Evolutionary conservation across 2,329 filamentous ascomycete species (phyloP).

Genomic region (Fusarium liriodendri): DNA sequence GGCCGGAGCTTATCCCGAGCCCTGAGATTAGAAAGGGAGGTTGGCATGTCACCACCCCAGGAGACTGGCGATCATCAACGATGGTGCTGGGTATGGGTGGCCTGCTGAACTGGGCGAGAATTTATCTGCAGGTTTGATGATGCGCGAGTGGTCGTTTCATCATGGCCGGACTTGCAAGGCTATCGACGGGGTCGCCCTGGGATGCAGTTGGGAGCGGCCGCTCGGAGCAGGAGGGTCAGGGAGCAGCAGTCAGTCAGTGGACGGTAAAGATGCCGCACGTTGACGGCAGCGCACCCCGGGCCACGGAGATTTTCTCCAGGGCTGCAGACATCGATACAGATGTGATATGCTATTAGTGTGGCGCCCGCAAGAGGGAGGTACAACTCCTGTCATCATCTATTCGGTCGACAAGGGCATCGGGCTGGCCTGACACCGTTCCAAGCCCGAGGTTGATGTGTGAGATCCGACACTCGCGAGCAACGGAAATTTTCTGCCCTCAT

Average conservation of each 20-base stretch:
- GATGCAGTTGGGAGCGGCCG: conserved; percentile 29
- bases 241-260: not conserved
- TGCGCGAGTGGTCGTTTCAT: conserved; percentile 32
- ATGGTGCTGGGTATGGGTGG: conserved; percentile 5
- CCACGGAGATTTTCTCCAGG: conserved; percentile 32
- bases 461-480: conserved; percentile 22
- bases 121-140: conserved; percentile 8
- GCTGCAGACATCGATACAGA: conserved; percentile 20
- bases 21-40: conserved; percentile 32
- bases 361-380: conserved; percentile 4
- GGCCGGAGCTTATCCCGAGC: conserved; percentile 14
- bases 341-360: conserved; percentile 20
- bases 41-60: conserved; percentile 25
- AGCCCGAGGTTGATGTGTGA: conserved; percentile 7
- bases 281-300: conserved; percentile 10
- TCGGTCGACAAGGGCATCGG: conserved; percentile 20
- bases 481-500: conserved; percentile 41
- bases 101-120: conserved; percentile 2
- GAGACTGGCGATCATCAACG: conserved; percentile 19
- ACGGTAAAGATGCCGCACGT: conserved; percentile 7
- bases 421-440: conserved; percentile 6
- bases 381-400: conserved; percentile 12
- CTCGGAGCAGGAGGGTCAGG: conserved; percentile 20
- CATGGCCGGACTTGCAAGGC: conserved; percentile 28
- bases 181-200: conserved; percentile 12